Evolutionary conservation across 208 protist species (phyloP).

Genomic region (Trichomonas gallinae): DNA sequence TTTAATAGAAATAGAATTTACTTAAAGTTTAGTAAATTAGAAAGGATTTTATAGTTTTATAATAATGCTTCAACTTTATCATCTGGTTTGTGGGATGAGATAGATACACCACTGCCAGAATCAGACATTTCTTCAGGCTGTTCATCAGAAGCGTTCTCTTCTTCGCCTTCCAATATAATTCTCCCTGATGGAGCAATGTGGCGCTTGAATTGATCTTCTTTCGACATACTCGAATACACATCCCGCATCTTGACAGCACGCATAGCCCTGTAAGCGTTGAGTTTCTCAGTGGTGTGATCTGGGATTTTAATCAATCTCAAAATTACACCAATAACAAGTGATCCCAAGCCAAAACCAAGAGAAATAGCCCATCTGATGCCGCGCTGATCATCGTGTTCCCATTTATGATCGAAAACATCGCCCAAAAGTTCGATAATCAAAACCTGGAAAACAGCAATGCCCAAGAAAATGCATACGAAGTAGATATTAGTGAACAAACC

Average conservation of each 20-base stretch:
- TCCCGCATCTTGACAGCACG: background rate
- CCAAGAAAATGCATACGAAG: background rate
- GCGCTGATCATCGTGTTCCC: too few relatives aligned
- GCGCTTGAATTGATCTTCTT: background rate
- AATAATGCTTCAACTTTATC: too few relatives aligned
- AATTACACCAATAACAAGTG: background rate
- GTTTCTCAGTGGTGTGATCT: background rate
- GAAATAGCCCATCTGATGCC: background rate
- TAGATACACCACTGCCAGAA: background rate
- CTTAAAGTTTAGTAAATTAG: too few relatives aligned
- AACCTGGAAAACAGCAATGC: background rate
- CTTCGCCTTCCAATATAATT: background rate
- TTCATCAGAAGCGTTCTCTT: background rate
- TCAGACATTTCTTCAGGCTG: background rate
- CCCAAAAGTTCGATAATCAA: background rate
- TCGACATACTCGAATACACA: background rate
- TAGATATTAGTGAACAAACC: background rate
- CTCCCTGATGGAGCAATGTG: background rate
- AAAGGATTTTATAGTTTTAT: too few relatives aligned
- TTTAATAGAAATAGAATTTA: too few relatives aligned
- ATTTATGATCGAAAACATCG: background rate
- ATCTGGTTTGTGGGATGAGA: background rate
- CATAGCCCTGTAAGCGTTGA: background rate
- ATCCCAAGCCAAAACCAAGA: background rate
- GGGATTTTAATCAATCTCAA: background rate